phyloP scores from a whole-genome alignment of 768 basidiomycete species.

The Lactarius tabidus region DNA sequence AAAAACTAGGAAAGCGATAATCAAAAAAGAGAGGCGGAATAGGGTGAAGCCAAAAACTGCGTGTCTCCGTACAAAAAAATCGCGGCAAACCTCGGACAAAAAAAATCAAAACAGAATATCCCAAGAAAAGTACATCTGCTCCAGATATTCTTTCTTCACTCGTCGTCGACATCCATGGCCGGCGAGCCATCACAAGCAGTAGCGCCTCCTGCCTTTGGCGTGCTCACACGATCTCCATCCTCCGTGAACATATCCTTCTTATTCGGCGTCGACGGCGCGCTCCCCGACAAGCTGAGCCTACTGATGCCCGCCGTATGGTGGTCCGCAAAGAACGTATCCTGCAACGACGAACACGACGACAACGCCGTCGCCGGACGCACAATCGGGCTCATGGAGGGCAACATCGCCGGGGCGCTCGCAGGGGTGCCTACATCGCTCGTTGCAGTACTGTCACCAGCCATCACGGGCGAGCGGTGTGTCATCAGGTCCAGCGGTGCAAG shows the following conservation, averaged over 20 bases:
- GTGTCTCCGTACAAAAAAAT: slow-evolving; percentile 1
- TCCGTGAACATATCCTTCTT: slow-evolving; percentile 28
- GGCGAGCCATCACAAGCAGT: no score
- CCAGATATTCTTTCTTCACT: neutral
- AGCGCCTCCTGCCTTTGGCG: slow-evolving; percentile 14
- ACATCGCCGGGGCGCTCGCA: slow-evolving; percentile 5
- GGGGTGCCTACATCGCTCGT: slow-evolving; percentile 23
- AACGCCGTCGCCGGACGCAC: slow-evolving; percentile 7
- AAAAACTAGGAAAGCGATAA: neutral
- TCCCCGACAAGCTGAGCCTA: slow-evolving; percentile 18
- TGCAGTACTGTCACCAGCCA: slow-evolving; percentile 16
- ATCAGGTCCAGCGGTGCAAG: slow-evolving; percentile 18
- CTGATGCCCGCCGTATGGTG: slow-evolving; percentile 20
- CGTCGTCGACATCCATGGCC: slow-evolving; percentile 23
- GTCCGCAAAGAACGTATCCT: slow-evolving; percentile 15
- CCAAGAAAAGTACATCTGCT: neutral
- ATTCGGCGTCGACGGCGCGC: slow-evolving; percentile 15
- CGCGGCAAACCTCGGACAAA: neutral
- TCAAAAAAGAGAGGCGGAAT: slow-evolving; percentile 2
- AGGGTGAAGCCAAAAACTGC: neutral
- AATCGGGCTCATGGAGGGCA: slow-evolving; percentile 22
- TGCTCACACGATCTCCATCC: slow-evolving; percentile 21
- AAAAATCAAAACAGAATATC: neutral
- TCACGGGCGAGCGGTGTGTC: slow-evolving; percentile 17
- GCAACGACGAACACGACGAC: slow-evolving; percentile 17